A percentile compares a stretch with the other conserved stretches of the same genome.
These are phyloP conservation scores for Pythium periplocum DNA, from an alignment of 352 stramenopile species.

Conservation along the genomic window DNA sequence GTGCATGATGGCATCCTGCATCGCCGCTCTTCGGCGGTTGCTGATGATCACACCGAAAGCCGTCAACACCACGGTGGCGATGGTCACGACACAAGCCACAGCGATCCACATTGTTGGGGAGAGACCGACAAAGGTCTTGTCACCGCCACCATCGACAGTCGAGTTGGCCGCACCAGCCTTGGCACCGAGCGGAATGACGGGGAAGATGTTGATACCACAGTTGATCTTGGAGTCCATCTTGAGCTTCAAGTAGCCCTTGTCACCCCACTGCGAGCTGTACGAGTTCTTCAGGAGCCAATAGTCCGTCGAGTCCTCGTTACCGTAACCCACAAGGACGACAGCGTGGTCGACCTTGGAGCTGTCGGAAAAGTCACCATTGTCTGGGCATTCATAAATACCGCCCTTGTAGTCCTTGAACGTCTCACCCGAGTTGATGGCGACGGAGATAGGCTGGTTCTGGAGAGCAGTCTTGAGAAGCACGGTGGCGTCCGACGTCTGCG, in stretches of 20 bases:
- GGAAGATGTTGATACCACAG: slow-evolving; percentile 72
- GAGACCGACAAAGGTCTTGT: slow-evolving; percentile 31
- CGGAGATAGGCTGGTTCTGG: slow-evolving; percentile 66
- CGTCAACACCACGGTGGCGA: slow-evolving; percentile 24
- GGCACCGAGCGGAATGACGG: slow-evolving; percentile 55
- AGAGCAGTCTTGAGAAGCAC: slow-evolving; percentile 64
- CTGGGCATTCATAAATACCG: slow-evolving; percentile 64
- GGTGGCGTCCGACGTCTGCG: slow-evolving; percentile 39
- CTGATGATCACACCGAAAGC: slow-evolving; percentile 23
- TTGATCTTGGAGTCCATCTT: slow-evolving; percentile 72
- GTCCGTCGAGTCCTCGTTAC: slow-evolving; percentile 27
- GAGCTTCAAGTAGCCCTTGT: slow-evolving; percentile 61
- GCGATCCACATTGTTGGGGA: slow-evolving; percentile 27
- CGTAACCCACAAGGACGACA: slow-evolving; percentile 72
- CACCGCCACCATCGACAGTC: slow-evolving; percentile 41
- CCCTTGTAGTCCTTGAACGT: slow-evolving; percentile 79
- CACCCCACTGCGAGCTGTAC: slow-evolving; percentile 65
- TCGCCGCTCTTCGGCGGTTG: slow-evolving; percentile 11
- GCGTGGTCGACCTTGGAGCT: slow-evolving; percentile 67
- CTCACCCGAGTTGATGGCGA: slow-evolving; percentile 71
- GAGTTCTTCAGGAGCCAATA: slow-evolving; percentile 87
- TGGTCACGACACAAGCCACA: slow-evolving; percentile 11
- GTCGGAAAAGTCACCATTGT: slow-evolving; percentile 60
- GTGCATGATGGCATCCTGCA: slow-evolving; percentile 7
- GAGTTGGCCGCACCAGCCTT: slow-evolving; percentile 35